Percentiles rank a stretch among this genome's conserved stretches.
Evolutionary conservation across 2,329 filamentous ascomycete species (phyloP).

Genomic region (Pseudopithomyces chartarum): DNA sequence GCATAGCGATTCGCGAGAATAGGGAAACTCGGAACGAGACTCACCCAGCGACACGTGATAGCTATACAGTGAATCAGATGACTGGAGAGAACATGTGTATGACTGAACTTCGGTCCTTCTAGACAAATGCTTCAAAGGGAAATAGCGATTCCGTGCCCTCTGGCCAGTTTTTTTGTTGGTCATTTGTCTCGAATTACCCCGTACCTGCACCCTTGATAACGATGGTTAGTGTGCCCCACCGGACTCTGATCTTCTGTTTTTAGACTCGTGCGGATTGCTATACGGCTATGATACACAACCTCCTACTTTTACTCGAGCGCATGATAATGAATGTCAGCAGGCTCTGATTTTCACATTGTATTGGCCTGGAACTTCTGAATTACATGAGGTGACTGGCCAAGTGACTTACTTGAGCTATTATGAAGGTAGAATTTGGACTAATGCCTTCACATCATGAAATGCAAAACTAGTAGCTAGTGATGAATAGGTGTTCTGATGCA

Average conservation of each 20-base stretch:
- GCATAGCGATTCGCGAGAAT: background rate
- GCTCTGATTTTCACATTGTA: background rate
- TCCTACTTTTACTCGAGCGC: background rate
- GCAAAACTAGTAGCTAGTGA: too few relatives aligned
- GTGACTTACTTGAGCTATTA: too few relatives aligned
- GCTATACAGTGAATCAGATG: background rate
- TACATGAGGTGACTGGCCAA: too few relatives aligned
- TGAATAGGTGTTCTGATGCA: too few relatives aligned
- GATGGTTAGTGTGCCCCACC: background rate
- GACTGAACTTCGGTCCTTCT: background rate
- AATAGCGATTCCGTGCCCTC: background rate
- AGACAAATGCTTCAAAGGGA: background rate
- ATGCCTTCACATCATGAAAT: too few relatives aligned
- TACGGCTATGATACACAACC: slow-evolving; percentile 2
- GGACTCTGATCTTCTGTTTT: background rate
- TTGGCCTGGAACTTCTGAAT: too few relatives aligned
- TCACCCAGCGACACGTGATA: background rate
- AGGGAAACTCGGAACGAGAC: background rate
- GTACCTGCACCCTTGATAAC: background rate
- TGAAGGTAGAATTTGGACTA: too few relatives aligned
- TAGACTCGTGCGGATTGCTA: slow-evolving; percentile 1
- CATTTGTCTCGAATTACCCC: background rate
- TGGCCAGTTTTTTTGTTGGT: background rate
- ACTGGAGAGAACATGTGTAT: background rate
- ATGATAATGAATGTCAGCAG: background rate